These are phyloP conservation scores for Pisolithus microcarpus DNA, from an alignment of 768 basidiomycete species.

Conservation along the genomic window DNA sequence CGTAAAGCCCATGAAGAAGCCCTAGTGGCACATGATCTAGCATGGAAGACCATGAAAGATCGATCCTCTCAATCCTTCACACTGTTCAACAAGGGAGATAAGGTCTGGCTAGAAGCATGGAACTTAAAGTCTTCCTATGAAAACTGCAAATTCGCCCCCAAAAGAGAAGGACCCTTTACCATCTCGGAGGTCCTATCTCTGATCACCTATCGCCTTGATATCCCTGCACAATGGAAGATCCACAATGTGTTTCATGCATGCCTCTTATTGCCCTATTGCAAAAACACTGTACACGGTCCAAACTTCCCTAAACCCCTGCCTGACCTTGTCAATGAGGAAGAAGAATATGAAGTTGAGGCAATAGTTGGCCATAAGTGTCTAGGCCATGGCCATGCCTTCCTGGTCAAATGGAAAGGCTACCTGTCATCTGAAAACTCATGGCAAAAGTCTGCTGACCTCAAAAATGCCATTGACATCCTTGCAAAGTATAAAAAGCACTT, in stretches of 20 bases:
- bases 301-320: neutral
- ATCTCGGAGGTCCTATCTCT: neutral
- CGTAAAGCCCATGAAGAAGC: neutral
- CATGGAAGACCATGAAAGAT: neutral
- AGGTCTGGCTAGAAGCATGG: neutral
- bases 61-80: neutral
- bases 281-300: neutral
- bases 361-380: no score
- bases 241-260: neutral
- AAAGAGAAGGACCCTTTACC: neutral
- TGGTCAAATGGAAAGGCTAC: no score
- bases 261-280: neutral
- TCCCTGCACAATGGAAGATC: neutral
- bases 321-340: no score
- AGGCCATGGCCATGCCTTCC: no score
- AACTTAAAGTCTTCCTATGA: neutral
- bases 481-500: no score
- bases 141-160: neutral
- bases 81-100: neutral
- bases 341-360: no score
- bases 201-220: neutral
- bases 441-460: no score
- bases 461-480: no score
- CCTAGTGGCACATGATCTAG: neutral
- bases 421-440: no score